phyloP scores from a whole-genome alignment of 805 yeast genomes.

The Pichia manshurica region DNA sequence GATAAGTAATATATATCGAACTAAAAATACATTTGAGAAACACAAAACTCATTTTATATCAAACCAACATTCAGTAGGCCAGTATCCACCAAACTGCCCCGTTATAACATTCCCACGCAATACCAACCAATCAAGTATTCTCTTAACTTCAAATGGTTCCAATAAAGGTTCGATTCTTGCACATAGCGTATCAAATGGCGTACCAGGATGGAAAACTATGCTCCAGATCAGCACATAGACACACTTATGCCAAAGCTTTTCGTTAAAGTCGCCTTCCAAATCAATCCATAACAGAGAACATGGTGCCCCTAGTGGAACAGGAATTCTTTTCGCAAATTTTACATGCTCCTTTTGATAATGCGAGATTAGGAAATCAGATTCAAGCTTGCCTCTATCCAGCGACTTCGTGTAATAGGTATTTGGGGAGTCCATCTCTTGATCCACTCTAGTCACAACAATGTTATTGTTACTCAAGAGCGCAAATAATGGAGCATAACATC shows the following conservation, averaged over 20 bases:
- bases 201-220: constrained; percentile 53
- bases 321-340: constrained; percentile 20
- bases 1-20: no score
- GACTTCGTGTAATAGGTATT: constrained; percentile 71
- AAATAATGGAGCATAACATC: constrained; percentile 57
- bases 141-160: constrained; percentile 34
- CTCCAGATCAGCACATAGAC: constrained; percentile 41
- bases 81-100: constrained; percentile 36
- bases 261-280: constrained; percentile 53
- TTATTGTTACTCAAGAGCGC: constrained; percentile 43
- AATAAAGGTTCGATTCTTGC: constrained; percentile 27
- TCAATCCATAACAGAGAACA: constrained; percentile 72
- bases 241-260: constrained; percentile 53
- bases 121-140: constrained; percentile 41
- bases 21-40: constrained; percentile 7
- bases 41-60: not conserved
- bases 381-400: constrained; percentile 61
- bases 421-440: constrained; percentile 43
- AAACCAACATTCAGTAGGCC: constrained; percentile 44
- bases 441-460: constrained; percentile 46
- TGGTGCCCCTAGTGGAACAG: constrained; percentile 55
- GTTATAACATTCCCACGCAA: constrained; percentile 33
- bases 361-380: constrained; percentile 52
- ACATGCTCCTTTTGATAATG: constrained; percentile 14
- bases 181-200: constrained; percentile 25